Evolutionary conservation across 2,329 filamentous ascomycete species (phyloP).

Genomic region (Curvularia eragrostidis): DNA sequence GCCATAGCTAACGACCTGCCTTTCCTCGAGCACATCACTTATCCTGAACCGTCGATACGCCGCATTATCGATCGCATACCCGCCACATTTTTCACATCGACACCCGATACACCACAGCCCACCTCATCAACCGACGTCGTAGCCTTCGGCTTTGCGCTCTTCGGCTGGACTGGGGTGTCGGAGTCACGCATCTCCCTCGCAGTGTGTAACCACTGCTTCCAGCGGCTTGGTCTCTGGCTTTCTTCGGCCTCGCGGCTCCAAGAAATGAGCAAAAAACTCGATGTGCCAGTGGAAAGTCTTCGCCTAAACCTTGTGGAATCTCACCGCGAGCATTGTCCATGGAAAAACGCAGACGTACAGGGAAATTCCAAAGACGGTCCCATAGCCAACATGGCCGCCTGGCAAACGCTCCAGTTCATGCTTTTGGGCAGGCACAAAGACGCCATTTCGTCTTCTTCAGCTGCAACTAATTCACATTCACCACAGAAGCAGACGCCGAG

Average conservation of each 20-base stretch:
- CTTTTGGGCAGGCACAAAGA: slow-evolving; percentile 32
- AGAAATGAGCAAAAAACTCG: slow-evolving; percentile 44
- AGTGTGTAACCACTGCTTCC: slow-evolving; percentile 83
- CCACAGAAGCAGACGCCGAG: slow-evolving; percentile 9
- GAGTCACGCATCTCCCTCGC: slow-evolving; percentile 73
- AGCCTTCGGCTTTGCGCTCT: slow-evolving; percentile 50
- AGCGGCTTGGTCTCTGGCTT: slow-evolving; percentile 91
- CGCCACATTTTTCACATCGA: slow-evolving; percentile 33
- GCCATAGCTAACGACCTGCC: slow-evolving; percentile 45
- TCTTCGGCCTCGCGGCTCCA: slow-evolving; percentile 59
- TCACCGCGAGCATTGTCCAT: slow-evolving; percentile 52
- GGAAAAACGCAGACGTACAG: slow-evolving; percentile 48
- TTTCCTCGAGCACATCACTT: slow-evolving; percentile 41
- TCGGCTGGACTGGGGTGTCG: slow-evolving; percentile 61
- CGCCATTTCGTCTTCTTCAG: not conserved
- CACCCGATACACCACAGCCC: slow-evolving; percentile 23
- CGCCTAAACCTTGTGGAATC: slow-evolving; percentile 47
- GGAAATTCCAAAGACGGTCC: slow-evolving; percentile 40
- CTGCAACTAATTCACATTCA: not conserved
- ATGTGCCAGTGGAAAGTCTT: slow-evolving; percentile 38
- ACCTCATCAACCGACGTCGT: slow-evolving; percentile 29
- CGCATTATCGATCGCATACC: slow-evolving; percentile 37
- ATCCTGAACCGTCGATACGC: slow-evolving; percentile 38
- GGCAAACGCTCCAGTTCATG: slow-evolving; percentile 47
- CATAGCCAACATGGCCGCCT: slow-evolving; percentile 44